Evolutionary conservation across 192 early-diverging fungal genomes (phyloP), one percentile per base, ranked within the genome.

Genomic region (Phycomyces blakesleeanus): DNA sequence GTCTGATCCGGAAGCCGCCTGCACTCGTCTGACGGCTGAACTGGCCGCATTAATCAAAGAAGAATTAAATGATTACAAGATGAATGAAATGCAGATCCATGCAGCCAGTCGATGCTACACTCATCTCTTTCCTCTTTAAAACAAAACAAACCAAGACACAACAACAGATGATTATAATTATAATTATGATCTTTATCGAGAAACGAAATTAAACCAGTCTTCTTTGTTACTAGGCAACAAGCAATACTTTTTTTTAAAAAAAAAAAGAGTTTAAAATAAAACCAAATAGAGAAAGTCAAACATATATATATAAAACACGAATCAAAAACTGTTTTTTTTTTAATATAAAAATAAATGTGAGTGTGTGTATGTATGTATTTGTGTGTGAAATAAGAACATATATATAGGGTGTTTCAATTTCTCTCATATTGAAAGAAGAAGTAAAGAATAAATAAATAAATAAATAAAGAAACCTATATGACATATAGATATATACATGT

Each of bases 21-120:
- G 91, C 64, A 81, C 80, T 56, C 83, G 89, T 41, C 73, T 98
- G 0, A 95, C 93, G 8, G 83, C 92, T 15, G 78, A 85, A 41
- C 79, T 96, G 53, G 93, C 94, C 39, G 84, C 88, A 50, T 73
- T 76, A 58, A 98, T 98, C 74, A 89, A 95, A 52, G 81, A 92
- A 66, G 96, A 98, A 73, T 74, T 98, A 57, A 98, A 98, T 75
- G 80, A 88, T 27, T 98, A 86, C 79, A 98, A 98, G 76, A 78
- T 88, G 56, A 74, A 83, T 51, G 96, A 98, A 73, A 96, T 98
- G 95, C 67, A 73, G 6, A 89, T 97, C 14, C 95, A 95, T 66
- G 82, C 87, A 61, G 85, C 91, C 14, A 87, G 86, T 55, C 81
- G 78, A 22, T 51, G 71, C 12, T 77, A 89, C 62, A 92, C 90